phyloP scores from a whole-genome alignment of 495 filamentous ascomycete species.

The Daldinia childiae region DNA sequence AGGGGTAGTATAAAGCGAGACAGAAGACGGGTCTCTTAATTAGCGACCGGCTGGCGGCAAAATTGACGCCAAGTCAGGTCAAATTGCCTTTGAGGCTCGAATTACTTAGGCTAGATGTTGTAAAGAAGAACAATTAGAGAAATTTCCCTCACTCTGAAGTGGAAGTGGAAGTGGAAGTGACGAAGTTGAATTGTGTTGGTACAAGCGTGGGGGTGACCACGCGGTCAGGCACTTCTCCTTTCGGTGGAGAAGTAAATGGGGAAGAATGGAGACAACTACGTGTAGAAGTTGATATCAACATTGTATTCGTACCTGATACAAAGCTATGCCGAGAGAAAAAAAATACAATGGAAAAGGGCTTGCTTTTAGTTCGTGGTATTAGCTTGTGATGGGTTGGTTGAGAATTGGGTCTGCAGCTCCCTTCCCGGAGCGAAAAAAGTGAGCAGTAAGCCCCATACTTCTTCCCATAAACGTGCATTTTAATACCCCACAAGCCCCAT shows the following conservation, averaged over 20 bases:
- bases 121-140: slow-evolving; percentile 11
- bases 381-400: slow-evolving; percentile 24
- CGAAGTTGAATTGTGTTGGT: slow-evolving; percentile 15
- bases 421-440: slow-evolving; percentile 27
- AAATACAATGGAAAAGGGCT: slow-evolving; percentile 22
- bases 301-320: slow-evolving; percentile 25
- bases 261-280: slow-evolving; percentile 32
- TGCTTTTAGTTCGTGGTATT: slow-evolving; percentile 22
- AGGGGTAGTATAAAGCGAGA: not conserved
- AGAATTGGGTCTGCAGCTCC: slow-evolving; percentile 28
- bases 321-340: slow-evolving; percentile 35
- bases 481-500: slow-evolving; percentile 35
- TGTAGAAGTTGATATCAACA: slow-evolving; percentile 38
- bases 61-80: slow-evolving; percentile 18
- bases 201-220: slow-evolving; percentile 9
- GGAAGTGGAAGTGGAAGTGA: too few relatives aligned
- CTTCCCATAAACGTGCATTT: not conserved
- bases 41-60: slow-evolving; percentile 13
- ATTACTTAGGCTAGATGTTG: not conserved
- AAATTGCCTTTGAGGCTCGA: slow-evolving; percentile 17
- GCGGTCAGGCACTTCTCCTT: slow-evolving; percentile 26
- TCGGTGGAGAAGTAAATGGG: slow-evolving; percentile 29
- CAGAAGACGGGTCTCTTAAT: slow-evolving; percentile 18
- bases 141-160: slow-evolving; percentile 30
- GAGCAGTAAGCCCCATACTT: slow-evolving; percentile 13